Evolutionary conservation across 2,329 filamentous ascomycete genomes (phyloP), one percentile per base, ranked within the genome.

Genomic region (Emergomyces africanus): DNA sequence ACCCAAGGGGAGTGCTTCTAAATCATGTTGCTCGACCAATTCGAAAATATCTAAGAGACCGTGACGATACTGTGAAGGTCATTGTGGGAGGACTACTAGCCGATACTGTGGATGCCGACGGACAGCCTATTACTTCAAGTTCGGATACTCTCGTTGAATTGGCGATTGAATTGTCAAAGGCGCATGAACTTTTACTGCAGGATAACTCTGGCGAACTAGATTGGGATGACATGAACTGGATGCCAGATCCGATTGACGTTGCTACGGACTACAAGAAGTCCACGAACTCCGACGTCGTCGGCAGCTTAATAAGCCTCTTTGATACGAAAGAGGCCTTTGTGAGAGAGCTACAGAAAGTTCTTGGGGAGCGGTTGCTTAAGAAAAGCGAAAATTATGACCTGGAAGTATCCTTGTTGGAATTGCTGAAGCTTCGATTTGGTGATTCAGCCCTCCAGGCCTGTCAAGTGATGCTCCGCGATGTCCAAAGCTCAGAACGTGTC

Each of bases 381-480:
- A 83, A 82, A 53, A 85, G 86, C 61, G 78, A 81, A 20, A 79
- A 82, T 28, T 95, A 90, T 65, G 81, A 87, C 61, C 90, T 90
- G 70, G 94, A 89, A 72, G 82, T 89, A 58, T 86, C 88, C 59
- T 88, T 96, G 4, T 80, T 97, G 5, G 85, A 92, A 60, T 80
- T 97, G 10, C 81, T 99, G 61, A 96, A 96, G 75, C 81, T 89
- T 62, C 85, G 91, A 9, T 91, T 96, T 59, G 92, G 92, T 28
- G 90, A 96, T 64, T 81, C 82, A 33, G 85, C 89, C 18, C 77
- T 99, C 51, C 94, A 97, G 70, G 88, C 89, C 54, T 96, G 91
- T 72, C 92, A 99, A 69, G 94, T 99, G 67, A 99, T 99, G 94
- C 82, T 99, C 60, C 89, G 87, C 63, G 94, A 99, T 70, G 88